These are phyloP conservation scores for Lactarius indigo DNA, from an alignment of 768 basidiomycete species.

Conservation along the genomic window DNA sequence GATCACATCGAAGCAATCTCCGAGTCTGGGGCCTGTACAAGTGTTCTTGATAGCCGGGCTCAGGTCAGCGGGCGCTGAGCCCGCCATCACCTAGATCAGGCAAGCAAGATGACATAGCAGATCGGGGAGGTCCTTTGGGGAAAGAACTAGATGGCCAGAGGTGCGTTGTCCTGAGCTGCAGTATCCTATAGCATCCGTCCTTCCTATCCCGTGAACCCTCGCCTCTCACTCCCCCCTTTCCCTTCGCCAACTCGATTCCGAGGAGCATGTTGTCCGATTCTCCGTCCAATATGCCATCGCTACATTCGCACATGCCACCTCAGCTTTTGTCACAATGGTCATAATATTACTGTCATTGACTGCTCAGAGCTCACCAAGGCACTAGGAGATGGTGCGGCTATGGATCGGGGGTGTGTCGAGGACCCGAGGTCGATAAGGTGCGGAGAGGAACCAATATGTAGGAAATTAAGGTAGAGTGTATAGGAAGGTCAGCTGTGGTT, in stretches of 20 bases:
- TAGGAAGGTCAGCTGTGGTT: no score
- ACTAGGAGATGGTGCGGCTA: no score
- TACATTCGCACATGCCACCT: no score
- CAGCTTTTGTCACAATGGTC: no score
- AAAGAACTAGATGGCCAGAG: constrained; percentile 86
- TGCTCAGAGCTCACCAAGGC: no score
- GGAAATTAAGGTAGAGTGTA: no score
- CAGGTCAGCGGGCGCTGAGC: constrained; percentile 83
- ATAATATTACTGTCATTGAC: no score
- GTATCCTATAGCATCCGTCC: not conserved
- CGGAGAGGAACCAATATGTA: no score
- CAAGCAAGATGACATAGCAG: constrained; percentile 67
- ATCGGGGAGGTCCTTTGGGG: constrained; percentile 75
- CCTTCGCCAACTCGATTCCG: constrained; percentile 82
- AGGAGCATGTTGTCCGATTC: constrained; percentile 92
- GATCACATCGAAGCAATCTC: constrained; percentile 92
- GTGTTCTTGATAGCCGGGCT: constrained; percentile 58
- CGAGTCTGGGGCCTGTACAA: constrained; percentile 58
- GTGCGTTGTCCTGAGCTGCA: constrained; percentile 48
- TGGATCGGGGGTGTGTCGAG: no score
- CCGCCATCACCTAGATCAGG: constrained; percentile 55
- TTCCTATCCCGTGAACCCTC: no score
- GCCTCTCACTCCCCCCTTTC: constrained; percentile 30
- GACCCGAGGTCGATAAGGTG: no score
- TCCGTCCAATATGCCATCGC: constrained; percentile 50